Base-by-base conservation (phyloP, 192 early-diverging fungal genomes). In the Linnemannia hyalina region DNA sequence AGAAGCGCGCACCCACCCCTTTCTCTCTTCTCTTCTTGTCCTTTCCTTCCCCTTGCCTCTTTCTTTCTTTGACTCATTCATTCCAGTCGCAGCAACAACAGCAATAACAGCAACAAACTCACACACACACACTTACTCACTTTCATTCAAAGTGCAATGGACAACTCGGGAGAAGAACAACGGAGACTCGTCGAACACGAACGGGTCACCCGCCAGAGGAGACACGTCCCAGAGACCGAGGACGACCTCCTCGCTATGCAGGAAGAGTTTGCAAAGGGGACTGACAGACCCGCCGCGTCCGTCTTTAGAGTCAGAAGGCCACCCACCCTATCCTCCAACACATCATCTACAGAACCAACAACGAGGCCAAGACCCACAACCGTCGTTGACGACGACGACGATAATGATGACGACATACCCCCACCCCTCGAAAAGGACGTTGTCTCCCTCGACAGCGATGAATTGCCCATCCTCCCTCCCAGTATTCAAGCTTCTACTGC, bases 171-270 rank as follows among this genome's bases (percentile, higher is more conserved):
- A 32, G 44, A 80, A 26, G 80, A 81, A 18, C 73, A 81, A 6
- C 29, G 42, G 23, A 40, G 80, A 46, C 73, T 68, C 13, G 44
- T 55, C 11, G 81, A 82, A 47, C 81, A 82, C 55, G 81, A 71
- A 38, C 70, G 81, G 3, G 81, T 82, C 70, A 74, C 77, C 11
- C 81, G 81, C 7, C 81, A 82, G 68, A 49, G 81, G 23, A 70
- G 52, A n/a, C 74, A 76, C 13, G 78, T 69, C 6, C 74, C 75
- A 26, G 84, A 89, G 47, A 73, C 76, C 13, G 89, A 91, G 40
- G 92, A 92, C 10, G 92, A 93, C 70, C 77, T 93, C 7, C 73
- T 91, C 32, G 83, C 80, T 22, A 65, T 91, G 42, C 92, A 93
- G 42, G 82, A 90, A 44, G 90, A 93, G 26, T 93, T 93, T 68